These are phyloP conservation scores for Jackrogersella minutella DNA, from an alignment of 495 filamentous ascomycete genomes.

Conservation along the genomic window DNA sequence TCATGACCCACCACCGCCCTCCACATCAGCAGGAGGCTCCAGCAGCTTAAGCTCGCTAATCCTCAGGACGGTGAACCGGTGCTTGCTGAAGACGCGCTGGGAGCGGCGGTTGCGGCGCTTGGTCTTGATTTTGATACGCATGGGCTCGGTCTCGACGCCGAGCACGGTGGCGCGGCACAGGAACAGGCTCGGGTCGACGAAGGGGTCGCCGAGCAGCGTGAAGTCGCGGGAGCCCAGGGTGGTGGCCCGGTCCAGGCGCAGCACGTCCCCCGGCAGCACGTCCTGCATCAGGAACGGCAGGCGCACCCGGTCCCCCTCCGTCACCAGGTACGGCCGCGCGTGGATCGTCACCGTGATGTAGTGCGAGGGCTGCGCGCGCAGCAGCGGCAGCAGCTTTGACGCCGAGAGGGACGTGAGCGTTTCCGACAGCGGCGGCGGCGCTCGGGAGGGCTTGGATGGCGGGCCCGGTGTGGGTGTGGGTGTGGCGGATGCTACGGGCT, in stretches of 20 bases:
- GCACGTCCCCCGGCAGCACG: slow-evolving; percentile 79
- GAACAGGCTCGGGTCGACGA: slow-evolving; percentile 81
- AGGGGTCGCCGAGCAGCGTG: slow-evolving; percentile 80
- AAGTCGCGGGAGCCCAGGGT: slow-evolving; percentile 86
- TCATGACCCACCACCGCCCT: too few relatives aligned
- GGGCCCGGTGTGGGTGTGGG: slow-evolving; percentile 38
- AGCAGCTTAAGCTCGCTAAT: slow-evolving; percentile 81
- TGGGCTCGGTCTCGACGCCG: slow-evolving; percentile 85
- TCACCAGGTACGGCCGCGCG: slow-evolving; percentile 88
- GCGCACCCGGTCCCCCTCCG: slow-evolving; percentile 82
- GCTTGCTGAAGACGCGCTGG: slow-evolving; percentile 81
- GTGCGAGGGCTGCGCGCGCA: slow-evolving; percentile 79
- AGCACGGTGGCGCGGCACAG: slow-evolving; percentile 87
- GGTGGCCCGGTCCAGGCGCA: slow-evolving; percentile 85
- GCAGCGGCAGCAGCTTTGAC: slow-evolving; percentile 74
- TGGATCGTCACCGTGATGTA: slow-evolving; percentile 91
- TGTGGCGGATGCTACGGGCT: slow-evolving; percentile 52
- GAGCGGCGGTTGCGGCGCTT: slow-evolving; percentile 83
- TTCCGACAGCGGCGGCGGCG: slow-evolving; percentile 40
- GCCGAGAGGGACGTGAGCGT: slow-evolving; percentile 56
- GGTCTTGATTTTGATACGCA: slow-evolving; percentile 90
- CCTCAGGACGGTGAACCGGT: slow-evolving; percentile 83
- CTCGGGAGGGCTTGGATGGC: slow-evolving; percentile 39
- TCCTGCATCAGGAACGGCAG: slow-evolving; percentile 93
- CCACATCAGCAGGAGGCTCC: too few relatives aligned